phyloP scores from a whole-genome alignment of 163 green algal species.

The Picocystis sp. region DNA sequence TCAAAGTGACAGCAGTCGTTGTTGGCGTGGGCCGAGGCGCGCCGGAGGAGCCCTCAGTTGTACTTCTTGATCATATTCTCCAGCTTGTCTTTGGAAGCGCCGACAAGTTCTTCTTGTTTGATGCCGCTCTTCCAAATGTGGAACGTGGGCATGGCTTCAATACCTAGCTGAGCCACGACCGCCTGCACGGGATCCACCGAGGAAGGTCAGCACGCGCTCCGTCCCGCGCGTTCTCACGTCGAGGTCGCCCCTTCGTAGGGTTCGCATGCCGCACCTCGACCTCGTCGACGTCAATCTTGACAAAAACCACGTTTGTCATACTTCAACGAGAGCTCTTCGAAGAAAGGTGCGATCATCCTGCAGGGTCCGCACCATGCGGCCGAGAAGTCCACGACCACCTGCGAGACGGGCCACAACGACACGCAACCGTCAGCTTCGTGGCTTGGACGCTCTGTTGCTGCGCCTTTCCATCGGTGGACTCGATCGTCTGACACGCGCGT shows the following conservation, averaged over 20 bases:
- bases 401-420: too few species aligned
- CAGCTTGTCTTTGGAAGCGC: background rate
- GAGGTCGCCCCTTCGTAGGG: too few species aligned
- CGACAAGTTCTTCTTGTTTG: background rate
- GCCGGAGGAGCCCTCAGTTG: too few species aligned
- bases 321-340: slow-evolving; percentile 43
- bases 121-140: slow-evolving; percentile 14
- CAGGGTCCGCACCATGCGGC: slow-evolving; percentile 71
- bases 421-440: too few species aligned
- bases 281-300: slow-evolving; percentile 50
- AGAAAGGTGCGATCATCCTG: slow-evolving; percentile 57
- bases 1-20: too few species aligned
- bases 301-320: slow-evolving; percentile 43
- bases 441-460: too few species aligned
- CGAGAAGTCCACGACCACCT: slow-evolving; percentile 53
- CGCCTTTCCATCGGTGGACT: too few species aligned
- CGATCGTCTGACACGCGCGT: too few species aligned
- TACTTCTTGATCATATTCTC: background rate
- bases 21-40: too few species aligned
- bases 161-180: slow-evolving; percentile 9
- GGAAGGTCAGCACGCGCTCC: too few species aligned
- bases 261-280: background rate
- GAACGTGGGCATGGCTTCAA: slow-evolving; percentile 24
- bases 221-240: too few species aligned
- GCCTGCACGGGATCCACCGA: background rate